These are phyloP conservation scores for Aureobasidium melanogenum DNA, from an alignment of 2,329 filamentous ascomycete species.

Conservation along the genomic window DNA sequence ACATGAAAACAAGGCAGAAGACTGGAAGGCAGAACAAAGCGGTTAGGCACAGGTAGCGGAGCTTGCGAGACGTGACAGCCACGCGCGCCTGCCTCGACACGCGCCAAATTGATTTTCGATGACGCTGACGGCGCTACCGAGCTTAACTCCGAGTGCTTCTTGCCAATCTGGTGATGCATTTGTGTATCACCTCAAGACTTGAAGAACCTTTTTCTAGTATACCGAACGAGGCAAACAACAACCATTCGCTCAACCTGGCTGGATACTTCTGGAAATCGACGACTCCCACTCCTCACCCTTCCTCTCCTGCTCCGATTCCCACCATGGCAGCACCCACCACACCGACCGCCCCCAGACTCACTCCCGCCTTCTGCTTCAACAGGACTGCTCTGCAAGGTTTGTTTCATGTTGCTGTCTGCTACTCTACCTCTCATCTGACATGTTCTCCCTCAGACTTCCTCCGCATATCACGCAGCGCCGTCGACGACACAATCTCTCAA, in stretches of 20 bases:
- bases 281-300: constrained; percentile 9
- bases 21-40: not conserved
- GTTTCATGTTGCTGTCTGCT: not conserved
- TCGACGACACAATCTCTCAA: constrained; percentile 90
- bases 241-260: constrained; percentile 20
- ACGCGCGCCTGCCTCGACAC: not conserved
- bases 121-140: not conserved
- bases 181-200: not conserved
- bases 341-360: constrained; percentile 28
- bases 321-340: constrained; percentile 13
- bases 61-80: not conserved
- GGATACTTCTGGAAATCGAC: constrained; percentile 20
- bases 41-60: not conserved
- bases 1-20: not conserved
- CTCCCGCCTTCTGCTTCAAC: constrained; percentile 44
- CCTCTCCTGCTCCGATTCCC: not conserved
- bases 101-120: constrained; percentile 9
- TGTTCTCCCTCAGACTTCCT: constrained; percentile 63
- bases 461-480: constrained; percentile 68
- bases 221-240: not conserved
- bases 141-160: not conserved
- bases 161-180: not conserved
- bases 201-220: not conserved
- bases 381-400: constrained; percentile 41
- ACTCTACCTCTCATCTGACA: constrained; percentile 19